Percentiles rank a stretch among this genome's conserved stretches.
Evolutionary conservation across 2,329 filamentous ascomycete genomes (phyloP).

Genomic region (Metarhizium brunneum): DNA sequence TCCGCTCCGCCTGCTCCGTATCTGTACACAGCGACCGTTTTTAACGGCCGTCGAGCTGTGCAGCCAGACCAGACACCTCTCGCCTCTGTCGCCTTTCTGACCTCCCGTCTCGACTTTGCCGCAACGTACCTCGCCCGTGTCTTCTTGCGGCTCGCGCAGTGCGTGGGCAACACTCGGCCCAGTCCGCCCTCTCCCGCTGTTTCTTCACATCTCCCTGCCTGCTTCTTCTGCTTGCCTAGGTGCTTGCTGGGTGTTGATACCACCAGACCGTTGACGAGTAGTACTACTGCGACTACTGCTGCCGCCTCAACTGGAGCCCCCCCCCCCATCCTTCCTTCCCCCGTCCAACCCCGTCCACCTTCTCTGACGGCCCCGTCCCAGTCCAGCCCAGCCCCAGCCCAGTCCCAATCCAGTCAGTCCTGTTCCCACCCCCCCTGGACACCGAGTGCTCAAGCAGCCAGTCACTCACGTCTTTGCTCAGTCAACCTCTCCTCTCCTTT

Average conservation of each 20-base stretch:
- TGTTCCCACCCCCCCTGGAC: conserved; percentile 13
- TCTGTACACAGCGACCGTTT: no score
- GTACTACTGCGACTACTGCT: background rate
- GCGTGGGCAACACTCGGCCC: no score
- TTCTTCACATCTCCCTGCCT: background rate
- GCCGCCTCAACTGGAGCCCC: background rate
- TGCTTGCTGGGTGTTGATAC: background rate
- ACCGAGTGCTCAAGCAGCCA: conserved; percentile 4
- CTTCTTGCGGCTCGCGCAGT: no score
- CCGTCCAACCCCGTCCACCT: conserved; percentile 1
- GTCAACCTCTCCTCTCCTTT: conserved; percentile 13
- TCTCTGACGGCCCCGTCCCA: conserved; percentile 3
- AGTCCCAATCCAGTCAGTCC: conserved; percentile 6
- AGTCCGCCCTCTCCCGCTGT: background rate
- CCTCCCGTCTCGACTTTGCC: no score
- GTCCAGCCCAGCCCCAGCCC: conserved; percentile 1
- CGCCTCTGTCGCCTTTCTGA: no score
- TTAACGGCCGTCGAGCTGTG: no score
- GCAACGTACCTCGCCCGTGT: no score
- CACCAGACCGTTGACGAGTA: no score
- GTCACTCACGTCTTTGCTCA: conserved; percentile 4
- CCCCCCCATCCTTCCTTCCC: background rate
- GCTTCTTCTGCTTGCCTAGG: background rate
- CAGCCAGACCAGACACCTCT: no score
- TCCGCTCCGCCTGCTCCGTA: no score